phyloP scores from a whole-genome alignment of 169 alveolate genomes.

The Cyclospora cayetanensis region DNA sequence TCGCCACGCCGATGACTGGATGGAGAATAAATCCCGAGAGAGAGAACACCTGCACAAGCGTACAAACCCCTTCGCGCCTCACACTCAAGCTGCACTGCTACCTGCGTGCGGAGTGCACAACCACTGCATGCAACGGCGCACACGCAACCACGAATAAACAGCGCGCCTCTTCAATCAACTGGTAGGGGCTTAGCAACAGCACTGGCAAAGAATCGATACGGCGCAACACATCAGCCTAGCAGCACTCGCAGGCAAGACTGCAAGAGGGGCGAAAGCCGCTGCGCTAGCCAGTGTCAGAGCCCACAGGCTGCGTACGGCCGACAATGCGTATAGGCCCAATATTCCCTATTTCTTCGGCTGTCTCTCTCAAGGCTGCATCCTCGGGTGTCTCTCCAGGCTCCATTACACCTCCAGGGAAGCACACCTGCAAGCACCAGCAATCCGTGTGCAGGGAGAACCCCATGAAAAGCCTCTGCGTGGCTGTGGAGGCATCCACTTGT shows the following conservation, averaged over 20 bases:
- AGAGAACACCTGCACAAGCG: background rate
- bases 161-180: too few species aligned
- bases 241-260: too few species aligned
- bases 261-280: too few species aligned
- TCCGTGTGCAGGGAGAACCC: too few species aligned
- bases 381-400: background rate
- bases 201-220: too few species aligned
- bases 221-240: too few species aligned
- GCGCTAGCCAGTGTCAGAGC: background rate
- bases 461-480: too few species aligned
- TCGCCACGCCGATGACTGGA: background rate
- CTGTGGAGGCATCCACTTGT: too few species aligned
- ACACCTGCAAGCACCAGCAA: background rate
- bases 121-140: background rate
- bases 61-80: background rate
- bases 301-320: background rate
- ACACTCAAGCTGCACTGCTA: background rate
- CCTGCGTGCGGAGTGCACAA: background rate
- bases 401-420: background rate
- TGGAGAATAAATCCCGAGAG: background rate
- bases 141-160: too few species aligned
- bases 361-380: background rate
- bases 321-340: background rate
- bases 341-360: background rate
- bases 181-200: too few species aligned